Conservation (phyloP, 306 rosid genomes). For the Hippophae tibetana region DNA sequence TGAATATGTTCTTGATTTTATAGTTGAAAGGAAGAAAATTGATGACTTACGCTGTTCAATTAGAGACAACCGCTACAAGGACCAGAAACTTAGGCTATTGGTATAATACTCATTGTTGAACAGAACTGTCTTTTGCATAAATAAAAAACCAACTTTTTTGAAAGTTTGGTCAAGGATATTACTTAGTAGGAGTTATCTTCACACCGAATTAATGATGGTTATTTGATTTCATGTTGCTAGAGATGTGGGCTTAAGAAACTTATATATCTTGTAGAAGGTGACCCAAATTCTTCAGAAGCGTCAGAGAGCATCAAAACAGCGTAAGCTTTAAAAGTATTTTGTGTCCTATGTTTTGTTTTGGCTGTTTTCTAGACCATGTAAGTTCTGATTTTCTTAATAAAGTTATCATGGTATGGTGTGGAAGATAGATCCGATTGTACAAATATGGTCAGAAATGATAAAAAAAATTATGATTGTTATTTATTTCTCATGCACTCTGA, state of each 20-base stretch:
- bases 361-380: neutral
- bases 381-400: neutral
- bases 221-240: constrained; percentile 34
- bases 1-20: constrained; percentile 92
- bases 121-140: too few relatives aligned
- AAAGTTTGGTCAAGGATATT: neutral
- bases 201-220: constrained; percentile 5
- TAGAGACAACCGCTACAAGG: constrained; percentile 89
- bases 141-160: neutral
- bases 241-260: constrained; percentile 88
- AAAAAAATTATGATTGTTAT: too few relatives aligned
- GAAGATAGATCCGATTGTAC: too few relatives aligned
- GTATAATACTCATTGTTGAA: constrained; percentile 30
- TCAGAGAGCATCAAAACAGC: constrained; percentile 97
- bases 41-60: constrained; percentile 84
- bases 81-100: constrained; percentile 81
- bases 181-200: constrained; percentile 5
- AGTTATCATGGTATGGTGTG: neutral
- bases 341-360: neutral
- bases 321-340: constrained; percentile 28
- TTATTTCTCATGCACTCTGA: too few relatives aligned
- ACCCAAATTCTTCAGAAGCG: constrained; percentile 85
- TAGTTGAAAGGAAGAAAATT: constrained; percentile 83
- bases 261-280: constrained; percentile 97
- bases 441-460: too few relatives aligned